phyloP scores from a whole-genome alignment of 495 filamentous ascomycete species.

The Lepraria neglecta region DNA sequence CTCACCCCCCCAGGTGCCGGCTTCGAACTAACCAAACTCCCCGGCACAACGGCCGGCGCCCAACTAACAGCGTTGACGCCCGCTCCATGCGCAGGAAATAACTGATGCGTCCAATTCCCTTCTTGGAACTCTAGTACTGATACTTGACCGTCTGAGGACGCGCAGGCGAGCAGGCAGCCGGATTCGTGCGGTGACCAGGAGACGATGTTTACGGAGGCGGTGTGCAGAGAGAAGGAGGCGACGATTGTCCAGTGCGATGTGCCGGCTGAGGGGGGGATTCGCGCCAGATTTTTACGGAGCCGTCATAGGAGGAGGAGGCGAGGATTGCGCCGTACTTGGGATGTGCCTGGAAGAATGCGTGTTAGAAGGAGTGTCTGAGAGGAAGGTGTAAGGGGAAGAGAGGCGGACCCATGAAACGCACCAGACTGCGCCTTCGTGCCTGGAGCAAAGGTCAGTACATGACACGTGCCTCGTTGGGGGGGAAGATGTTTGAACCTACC shows the following conservation, averaged over 20 bases:
- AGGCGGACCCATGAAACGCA: slow-evolving; percentile 78
- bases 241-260: slow-evolving; percentile 66
- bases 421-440: slow-evolving; percentile 94
- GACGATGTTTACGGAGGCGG: slow-evolving; percentile 91
- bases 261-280: slow-evolving; percentile 58
- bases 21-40: slow-evolving; percentile 67
- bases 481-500: slow-evolving; percentile 48
- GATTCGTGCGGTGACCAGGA: slow-evolving; percentile 95
- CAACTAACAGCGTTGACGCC: slow-evolving; percentile 94
- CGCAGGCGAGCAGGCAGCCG: slow-evolving; percentile 90
- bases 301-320: slow-evolving; percentile 88
- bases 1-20: slow-evolving; percentile 54
- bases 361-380: not conserved
- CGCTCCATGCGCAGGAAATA: slow-evolving; percentile 85
- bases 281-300: slow-evolving; percentile 97
- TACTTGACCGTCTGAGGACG: slow-evolving; percentile 86
- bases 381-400: slow-evolving; percentile 10
- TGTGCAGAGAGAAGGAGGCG: slow-evolving; percentile 85
- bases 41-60: slow-evolving; percentile 77
- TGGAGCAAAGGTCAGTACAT: slow-evolving; percentile 34
- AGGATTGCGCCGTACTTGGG: slow-evolving; percentile 98
- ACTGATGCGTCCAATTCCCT: slow-evolving; percentile 74
- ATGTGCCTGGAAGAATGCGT: slow-evolving; percentile 55
- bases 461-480: slow-evolving; percentile 13
- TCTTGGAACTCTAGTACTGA: slow-evolving; percentile 94